Conservation (phyloP, 192 early-diverging fungal species). For the Podila epigama region DNA sequence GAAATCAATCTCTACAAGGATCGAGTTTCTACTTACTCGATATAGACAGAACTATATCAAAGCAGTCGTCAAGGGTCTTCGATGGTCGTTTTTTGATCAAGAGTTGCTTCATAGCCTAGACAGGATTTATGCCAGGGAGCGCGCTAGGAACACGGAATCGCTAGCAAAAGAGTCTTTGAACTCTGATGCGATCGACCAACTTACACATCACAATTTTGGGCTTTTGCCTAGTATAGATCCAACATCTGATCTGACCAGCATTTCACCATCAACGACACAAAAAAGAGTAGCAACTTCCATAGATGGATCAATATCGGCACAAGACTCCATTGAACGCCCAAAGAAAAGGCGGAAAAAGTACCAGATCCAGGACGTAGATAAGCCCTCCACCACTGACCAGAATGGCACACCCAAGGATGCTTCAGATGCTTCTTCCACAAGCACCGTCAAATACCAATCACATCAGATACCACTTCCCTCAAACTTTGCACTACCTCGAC, state of each 20-base stretch:
- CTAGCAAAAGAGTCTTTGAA: not conserved
- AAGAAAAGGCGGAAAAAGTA: slow-evolving; percentile 38
- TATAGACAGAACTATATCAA: slow-evolving; percentile 49
- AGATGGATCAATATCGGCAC: not conserved
- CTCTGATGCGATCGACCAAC: not conserved
- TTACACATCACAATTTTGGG: not conserved
- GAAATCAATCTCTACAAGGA: slow-evolving; percentile 23
- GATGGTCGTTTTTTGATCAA: slow-evolving; percentile 42
- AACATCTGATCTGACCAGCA: not conserved
- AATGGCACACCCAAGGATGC: not conserved
- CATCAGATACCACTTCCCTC: slow-evolving; percentile 23
- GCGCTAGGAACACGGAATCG: not conserved
- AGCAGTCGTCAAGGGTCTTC: slow-evolving; percentile 38
- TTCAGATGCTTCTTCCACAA: not conserved
- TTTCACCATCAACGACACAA: not conserved
- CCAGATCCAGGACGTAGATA: not conserved
- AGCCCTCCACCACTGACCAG: not conserved
- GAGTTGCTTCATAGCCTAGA: slow-evolving; percentile 21
- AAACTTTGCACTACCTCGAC: slow-evolving; percentile 31
- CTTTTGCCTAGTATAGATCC: too few relatives aligned
- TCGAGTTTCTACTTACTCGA: slow-evolving; percentile 24
- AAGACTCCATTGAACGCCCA: slow-evolving; percentile 4
- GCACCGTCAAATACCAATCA: not conserved
- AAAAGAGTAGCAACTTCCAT: not conserved
- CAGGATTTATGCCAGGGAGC: slow-evolving; percentile 11